Evolutionary conservation across 257 asterid species (phyloP), one percentile per base, ranked within the genome.

Genomic region (Hygrophila difformis): DNA sequence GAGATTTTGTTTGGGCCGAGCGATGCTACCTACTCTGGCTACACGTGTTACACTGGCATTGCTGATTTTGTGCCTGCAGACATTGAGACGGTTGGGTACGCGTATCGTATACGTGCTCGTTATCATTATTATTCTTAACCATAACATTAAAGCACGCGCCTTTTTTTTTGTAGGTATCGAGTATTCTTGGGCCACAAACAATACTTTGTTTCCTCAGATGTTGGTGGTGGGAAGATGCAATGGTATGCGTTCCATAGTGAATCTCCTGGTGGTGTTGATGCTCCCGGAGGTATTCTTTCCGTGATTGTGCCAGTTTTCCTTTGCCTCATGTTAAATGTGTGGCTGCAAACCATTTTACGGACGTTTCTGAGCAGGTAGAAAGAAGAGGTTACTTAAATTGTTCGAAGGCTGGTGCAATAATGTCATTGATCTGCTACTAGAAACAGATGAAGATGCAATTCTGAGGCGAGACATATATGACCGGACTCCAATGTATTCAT

Each of bases 151-250:
- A 5, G 37, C 12, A 7, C 3, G 29, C 7, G 29, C 7, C 7
- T 24, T 2, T 24, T 33, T 0, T 33, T 60, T 54, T 51, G 16
- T 64, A 89, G 96, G 81, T 89, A 89, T 68, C 94, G 96, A 23
- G 96, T 91, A 8, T 91, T 86, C 59, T 67, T 86, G 61, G 99
- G 99, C 56, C 96, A 91, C 82, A 91, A 86, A 57, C 96, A 86
- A 40, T 86, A 82, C 71, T 91, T 91, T 49, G 99, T 91, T 65
- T 86, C 99, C 54, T 91, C 99, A 2, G 99, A 91, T 63, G 99
- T 91, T 28, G 99, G 99, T 15, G 84, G 84, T 19, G 99, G 99
- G 41, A 91, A 91, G 59, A 91, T 91, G 96, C 99, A 91, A 70
- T 91, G 99, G 99, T 91, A 91, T 58, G 99, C 94, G 49, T 91